Percentiles rank a stretch among this genome's conserved stretches.
phyloP scores from a whole-genome alignment of 2,329 filamentous ascomycete species.

The Penicillium sp. region DNA sequence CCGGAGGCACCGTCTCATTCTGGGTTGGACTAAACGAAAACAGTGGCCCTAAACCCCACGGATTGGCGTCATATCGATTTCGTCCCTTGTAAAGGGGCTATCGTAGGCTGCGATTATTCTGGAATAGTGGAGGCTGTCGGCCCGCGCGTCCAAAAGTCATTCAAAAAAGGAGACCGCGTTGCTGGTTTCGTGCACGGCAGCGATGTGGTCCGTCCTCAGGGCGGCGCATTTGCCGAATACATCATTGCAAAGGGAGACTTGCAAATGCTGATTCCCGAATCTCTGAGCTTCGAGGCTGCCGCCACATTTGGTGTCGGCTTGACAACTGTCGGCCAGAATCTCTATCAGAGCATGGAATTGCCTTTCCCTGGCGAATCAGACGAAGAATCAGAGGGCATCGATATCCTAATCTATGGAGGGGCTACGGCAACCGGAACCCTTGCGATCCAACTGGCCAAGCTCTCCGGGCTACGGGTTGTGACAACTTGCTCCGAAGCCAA shows the following conservation, averaged over 20 bases:
- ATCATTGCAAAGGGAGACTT: slow-evolving; percentile 54
- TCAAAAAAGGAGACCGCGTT: slow-evolving; percentile 55
- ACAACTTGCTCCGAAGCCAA: slow-evolving; percentile 27
- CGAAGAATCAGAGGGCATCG: slow-evolving; percentile 1
- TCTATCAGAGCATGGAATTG: slow-evolving; percentile 36
- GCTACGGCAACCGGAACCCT: slow-evolving; percentile 39
- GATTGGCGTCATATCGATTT: slow-evolving; percentile 39
- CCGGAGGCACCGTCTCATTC: background rate
- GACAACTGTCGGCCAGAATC: slow-evolving; percentile 52
- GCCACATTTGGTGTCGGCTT: slow-evolving; percentile 55
- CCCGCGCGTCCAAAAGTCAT: slow-evolving; percentile 29
- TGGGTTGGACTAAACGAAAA: slow-evolving; percentile 48
- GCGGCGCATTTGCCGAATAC: slow-evolving; percentile 58
- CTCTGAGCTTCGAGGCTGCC: slow-evolving; percentile 53
- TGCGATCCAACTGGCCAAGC: slow-evolving; percentile 44
- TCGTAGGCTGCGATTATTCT: slow-evolving; percentile 54
- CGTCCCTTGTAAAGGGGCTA: slow-evolving; percentile 35
- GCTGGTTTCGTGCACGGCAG: slow-evolving; percentile 53
- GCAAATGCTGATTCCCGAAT: slow-evolving; percentile 48
- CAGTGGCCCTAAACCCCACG: slow-evolving; percentile 54
- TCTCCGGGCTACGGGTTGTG: slow-evolving; percentile 27
- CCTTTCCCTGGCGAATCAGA: slow-evolving; percentile 20
- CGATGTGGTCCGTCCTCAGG: slow-evolving; percentile 40
- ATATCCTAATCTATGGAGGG: slow-evolving; percentile 36
- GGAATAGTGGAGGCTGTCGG: slow-evolving; percentile 45